phyloP scores from a whole-genome alignment of 2,329 filamentous ascomycete genomes.

The Phyllosticta citriasiana region DNA sequence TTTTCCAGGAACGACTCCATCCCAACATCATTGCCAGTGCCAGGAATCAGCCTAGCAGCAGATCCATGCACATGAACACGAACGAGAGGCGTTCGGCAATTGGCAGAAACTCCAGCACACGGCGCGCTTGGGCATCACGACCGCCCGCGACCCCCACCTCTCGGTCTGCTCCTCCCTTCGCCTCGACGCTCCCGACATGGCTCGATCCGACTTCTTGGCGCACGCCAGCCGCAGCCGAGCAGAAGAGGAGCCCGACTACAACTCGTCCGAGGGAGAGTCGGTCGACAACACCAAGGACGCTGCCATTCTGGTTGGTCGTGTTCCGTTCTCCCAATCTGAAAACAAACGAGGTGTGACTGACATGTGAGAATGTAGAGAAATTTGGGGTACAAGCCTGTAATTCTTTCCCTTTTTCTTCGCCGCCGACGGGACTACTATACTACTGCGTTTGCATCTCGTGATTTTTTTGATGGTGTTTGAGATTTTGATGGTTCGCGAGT shows the following conservation, averaged over 20 bases:
- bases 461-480: background rate
- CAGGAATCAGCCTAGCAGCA: no score
- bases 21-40: no score
- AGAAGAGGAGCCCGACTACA: background rate
- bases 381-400: constrained; percentile 7
- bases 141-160: background rate
- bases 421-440: no score
- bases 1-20: no score
- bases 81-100: no score
- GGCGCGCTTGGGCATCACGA: background rate
- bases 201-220: background rate
- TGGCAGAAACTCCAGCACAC: no score
- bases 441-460: background rate
- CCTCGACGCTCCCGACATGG: background rate
- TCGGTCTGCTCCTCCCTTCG: no score
- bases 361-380: background rate
- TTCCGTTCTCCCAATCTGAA: background rate
- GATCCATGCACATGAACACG: no score
- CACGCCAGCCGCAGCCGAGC: background rate
- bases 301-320: background rate
- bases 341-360: background rate
- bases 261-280: background rate
- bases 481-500: background rate
- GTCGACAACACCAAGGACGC: constrained; percentile 2
- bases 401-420: background rate